A percentile compares a stretch with the other conserved stretches of the same genome.
These are phyloP conservation scores for Rhodotorula sp. DNA, from an alignment of 1,284 basidiomycete species.

Conservation along the genomic window DNA sequence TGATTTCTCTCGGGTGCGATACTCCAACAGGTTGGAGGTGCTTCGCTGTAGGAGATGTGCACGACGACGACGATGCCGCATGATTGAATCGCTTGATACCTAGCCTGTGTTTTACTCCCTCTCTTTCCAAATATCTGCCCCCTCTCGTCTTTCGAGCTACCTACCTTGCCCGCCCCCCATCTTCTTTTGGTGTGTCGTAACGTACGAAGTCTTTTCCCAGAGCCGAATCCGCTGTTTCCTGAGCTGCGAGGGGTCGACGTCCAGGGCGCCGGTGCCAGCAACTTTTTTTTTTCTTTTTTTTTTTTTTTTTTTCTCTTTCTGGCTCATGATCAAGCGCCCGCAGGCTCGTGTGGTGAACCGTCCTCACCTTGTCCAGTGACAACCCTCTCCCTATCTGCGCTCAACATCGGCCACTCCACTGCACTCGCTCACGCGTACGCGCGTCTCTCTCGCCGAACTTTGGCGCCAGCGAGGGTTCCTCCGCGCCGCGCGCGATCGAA, in stretches of 20 bases:
- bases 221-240: no score
- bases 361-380: no score
- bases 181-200: no score
- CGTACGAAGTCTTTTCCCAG: no score
- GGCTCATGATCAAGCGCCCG: no score
- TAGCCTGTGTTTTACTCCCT: not conserved
- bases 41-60: not conserved
- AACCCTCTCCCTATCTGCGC: no score
- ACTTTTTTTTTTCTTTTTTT: no score
- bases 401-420: no score
- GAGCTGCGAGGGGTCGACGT: no score
- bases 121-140: not conserved
- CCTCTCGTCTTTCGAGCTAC: not conserved
- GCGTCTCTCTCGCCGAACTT: not conserved
- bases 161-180: not conserved
- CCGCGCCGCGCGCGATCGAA: not conserved
- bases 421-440: not conserved
- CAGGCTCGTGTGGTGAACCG: no score
- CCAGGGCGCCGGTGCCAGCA: no score
- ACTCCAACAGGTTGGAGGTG: not conserved
- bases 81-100: not conserved
- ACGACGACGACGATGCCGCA: not conserved
- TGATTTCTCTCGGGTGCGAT: not conserved
- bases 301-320: no score
- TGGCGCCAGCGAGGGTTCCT: not conserved